These are phyloP conservation scores for Dipsacomyces acuminosporus DNA, from an alignment of 371 early-diverging fungal species.

Conservation along the genomic window DNA sequence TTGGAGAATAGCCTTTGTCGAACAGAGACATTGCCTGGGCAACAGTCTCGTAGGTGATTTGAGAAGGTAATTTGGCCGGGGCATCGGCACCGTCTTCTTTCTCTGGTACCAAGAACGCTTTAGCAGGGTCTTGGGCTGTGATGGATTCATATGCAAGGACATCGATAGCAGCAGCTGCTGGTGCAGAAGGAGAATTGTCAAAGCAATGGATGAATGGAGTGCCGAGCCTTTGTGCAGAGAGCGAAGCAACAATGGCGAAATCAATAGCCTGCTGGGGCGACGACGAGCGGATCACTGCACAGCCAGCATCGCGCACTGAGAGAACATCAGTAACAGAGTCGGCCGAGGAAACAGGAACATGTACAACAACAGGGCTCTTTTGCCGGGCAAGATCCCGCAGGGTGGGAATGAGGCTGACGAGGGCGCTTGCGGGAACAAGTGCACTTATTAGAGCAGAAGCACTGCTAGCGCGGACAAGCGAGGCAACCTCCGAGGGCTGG, in stretches of 20 bases:
- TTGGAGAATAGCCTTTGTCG: constrained; percentile 3
- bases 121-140: constrained; percentile 1
- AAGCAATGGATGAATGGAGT: constrained; percentile 61
- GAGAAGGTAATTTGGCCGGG: constrained; percentile 33
- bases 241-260: constrained; percentile 60
- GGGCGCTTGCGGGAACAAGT: constrained; percentile 9
- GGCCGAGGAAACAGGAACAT: constrained; percentile 22
- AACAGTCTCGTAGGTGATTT: constrained; percentile 47
- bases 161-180: constrained; percentile 1
- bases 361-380: constrained; percentile 19
- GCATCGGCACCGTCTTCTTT: constrained; percentile 27
- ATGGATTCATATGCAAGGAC: constrained; percentile 18
- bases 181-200: constrained; percentile 1
- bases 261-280: constrained; percentile 69
- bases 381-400: constrained; percentile 27
- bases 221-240: constrained; percentile 55
- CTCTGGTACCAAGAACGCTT: constrained; percentile 2
- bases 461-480: constrained; percentile 4
- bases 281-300: constrained; percentile 63
- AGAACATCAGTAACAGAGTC: constrained; percentile 61
- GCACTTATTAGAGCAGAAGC: constrained; percentile 4
- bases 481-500: constrained; percentile 16
- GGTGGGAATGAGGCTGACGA: constrained; percentile 26
- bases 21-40: constrained; percentile 29
- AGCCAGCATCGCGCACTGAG: constrained; percentile 74